These are phyloP conservation scores for Litsea cubeba DNA, from an alignment of 164 flowering plant genomes.

Conservation along the genomic window DNA sequence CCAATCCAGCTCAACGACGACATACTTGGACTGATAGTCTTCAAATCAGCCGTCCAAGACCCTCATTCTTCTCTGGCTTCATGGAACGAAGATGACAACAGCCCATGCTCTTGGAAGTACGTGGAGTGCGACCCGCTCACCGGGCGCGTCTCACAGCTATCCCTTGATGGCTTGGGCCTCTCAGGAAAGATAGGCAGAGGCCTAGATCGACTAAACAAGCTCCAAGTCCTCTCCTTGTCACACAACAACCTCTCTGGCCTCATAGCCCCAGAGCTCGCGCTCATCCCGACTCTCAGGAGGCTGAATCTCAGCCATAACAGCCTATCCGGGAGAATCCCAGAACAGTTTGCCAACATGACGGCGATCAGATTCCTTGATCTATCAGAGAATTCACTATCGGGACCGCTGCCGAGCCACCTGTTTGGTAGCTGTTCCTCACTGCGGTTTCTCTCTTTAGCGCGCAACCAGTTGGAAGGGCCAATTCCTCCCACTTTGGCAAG, in stretches of 20 bases:
- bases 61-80: conserved; percentile 47
- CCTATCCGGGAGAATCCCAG: conserved; percentile 53
- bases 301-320: conserved; percentile 62
- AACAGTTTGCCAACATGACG: conserved; percentile 17
- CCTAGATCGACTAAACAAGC: conserved; percentile 45
- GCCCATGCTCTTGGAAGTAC: conserved; percentile 78
- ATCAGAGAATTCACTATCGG: conserved; percentile 55
- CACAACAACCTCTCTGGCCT: conserved; percentile 57
- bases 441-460: conserved; percentile 41
- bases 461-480: conserved; percentile 62
- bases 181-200: conserved; percentile 74
- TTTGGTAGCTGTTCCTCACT: conserved; percentile 45
- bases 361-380: conserved; percentile 55
- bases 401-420: conserved; percentile 50
- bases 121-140: conserved; percentile 50
- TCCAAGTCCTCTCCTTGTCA: conserved; percentile 51
- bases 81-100: conserved; percentile 74
- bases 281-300: conserved; percentile 24
- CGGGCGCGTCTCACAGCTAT: conserved; percentile 45
- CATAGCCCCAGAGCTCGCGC: conserved; percentile 35
- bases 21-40: conserved; percentile 75
- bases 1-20: conserved; percentile 62
- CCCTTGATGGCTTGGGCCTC: conserved; percentile 49
- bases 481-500: conserved; percentile 39
- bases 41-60: conserved; percentile 66